phyloP scores from a whole-genome alignment of 2,329 filamentous ascomycete genomes.

The Sclerotiophoma versabilis region DNA sequence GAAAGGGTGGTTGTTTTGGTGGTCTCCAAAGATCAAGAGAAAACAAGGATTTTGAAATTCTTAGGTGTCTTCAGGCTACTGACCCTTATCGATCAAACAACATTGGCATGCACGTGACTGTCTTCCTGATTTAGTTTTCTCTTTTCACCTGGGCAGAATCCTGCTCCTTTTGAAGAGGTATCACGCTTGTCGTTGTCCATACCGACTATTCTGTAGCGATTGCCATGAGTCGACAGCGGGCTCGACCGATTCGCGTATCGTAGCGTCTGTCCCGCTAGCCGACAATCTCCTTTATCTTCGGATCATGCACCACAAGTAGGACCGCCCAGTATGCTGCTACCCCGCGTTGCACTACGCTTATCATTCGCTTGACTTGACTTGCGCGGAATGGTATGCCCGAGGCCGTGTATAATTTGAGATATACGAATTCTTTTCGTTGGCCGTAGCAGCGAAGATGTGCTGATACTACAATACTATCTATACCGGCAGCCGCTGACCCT shows the following conservation, averaged over 20 bases:
- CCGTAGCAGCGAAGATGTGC: slow-evolving; percentile 1
- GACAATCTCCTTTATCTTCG: slow-evolving; percentile 2
- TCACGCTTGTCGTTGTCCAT: not conserved
- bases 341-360: slow-evolving; percentile 13
- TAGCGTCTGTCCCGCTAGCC: not conserved
- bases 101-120: too few species aligned
- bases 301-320: slow-evolving; percentile 8
- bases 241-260: not conserved
- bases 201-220: not conserved
- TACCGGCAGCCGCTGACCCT: slow-evolving; percentile 13
- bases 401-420: not conserved
- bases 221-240: not conserved
- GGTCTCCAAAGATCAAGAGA: too few species aligned
- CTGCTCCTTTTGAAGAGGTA: too few species aligned
- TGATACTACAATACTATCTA: slow-evolving; percentile 1
- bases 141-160: too few species aligned
- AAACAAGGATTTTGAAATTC: too few species aligned
- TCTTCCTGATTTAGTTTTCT: too few species aligned
- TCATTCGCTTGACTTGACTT: slow-evolving; percentile 5
- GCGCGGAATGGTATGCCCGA: not conserved
- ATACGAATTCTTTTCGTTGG: slow-evolving; percentile 3
- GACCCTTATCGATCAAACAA: too few species aligned
- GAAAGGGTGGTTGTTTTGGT: too few species aligned
- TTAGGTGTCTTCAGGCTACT: too few species aligned
- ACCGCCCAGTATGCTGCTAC: not conserved